These are phyloP conservation scores for Silene conica DNA, from an alignment of 148 eudicot species.

Conservation along the genomic window DNA sequence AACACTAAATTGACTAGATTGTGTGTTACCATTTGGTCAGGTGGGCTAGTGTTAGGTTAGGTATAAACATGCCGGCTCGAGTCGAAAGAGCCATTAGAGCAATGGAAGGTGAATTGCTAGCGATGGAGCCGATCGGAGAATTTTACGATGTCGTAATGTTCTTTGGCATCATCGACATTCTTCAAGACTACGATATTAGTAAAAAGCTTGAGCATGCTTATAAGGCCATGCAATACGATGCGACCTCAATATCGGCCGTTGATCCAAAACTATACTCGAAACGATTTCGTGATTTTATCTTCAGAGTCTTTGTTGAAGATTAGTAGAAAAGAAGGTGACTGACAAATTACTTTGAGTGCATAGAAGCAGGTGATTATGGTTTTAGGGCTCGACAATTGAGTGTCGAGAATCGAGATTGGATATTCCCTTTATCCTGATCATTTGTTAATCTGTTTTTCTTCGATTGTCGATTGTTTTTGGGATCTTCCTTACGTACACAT, in stretches of 20 bases:
- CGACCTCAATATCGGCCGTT: conserved; percentile 79
- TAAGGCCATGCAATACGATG: conserved; percentile 81
- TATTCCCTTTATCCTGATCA: not conserved
- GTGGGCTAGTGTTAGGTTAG: conserved; percentile 71
- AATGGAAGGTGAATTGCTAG: conserved; percentile 40
- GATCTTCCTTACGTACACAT: not conserved
- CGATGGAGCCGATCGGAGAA: conserved; percentile 84
- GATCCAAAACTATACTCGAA: conserved; percentile 77
- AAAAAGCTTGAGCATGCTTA: conserved; percentile 96
- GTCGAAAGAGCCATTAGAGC: conserved; percentile 64
- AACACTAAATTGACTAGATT: too few relatives aligned
- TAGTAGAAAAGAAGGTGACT: conserved; percentile 4
- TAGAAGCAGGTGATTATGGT: not conserved
- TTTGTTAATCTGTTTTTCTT: not conserved
- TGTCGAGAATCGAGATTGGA: not conserved
- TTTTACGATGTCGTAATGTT: conserved; percentile 80
- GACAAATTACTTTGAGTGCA: not conserved
- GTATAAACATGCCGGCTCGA: conserved; percentile 81
- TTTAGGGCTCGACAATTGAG: not conserved
- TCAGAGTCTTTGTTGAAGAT: conserved; percentile 59
- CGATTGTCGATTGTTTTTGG: not conserved
- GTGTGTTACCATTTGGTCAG: conserved; percentile 23
- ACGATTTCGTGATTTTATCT: conserved; percentile 77
- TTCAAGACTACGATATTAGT: conserved; percentile 93
- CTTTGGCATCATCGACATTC: conserved; percentile 90